These are phyloP conservation scores for Cercophora samala DNA, from an alignment of 495 filamentous ascomycete genomes.

Conservation along the genomic window DNA sequence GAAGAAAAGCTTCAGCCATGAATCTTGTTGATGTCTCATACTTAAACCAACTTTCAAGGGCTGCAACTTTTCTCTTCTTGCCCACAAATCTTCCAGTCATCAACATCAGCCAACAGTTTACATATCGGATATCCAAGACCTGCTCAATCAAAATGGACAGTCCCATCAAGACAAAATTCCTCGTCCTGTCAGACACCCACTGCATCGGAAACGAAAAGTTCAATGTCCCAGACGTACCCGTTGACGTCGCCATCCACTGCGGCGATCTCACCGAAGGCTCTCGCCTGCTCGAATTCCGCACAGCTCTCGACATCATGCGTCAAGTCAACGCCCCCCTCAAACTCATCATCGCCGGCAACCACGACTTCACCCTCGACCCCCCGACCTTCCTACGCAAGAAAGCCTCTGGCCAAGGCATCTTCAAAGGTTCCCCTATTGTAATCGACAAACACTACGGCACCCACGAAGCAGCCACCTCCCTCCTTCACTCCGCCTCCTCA, in stretches of 20 bases:
- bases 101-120: too few species aligned
- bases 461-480: conserved; percentile 22
- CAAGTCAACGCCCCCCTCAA: conserved; percentile 63
- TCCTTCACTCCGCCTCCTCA: conserved; percentile 39
- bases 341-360: conserved; percentile 77
- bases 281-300: conserved; percentile 50
- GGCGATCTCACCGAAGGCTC: conserved; percentile 70
- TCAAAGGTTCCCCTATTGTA: background rate
- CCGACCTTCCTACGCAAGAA: conserved; percentile 19
- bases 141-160: background rate
- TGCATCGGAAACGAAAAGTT: background rate
- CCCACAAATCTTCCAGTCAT: too few species aligned
- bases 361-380: conserved; percentile 69
- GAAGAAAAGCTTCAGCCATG: too few species aligned
- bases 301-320: conserved; percentile 52
- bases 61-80: too few species aligned
- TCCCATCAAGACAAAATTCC: conserved; percentile 39
- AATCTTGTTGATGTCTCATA: too few species aligned
- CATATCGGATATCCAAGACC: too few species aligned
- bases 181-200: conserved; percentile 65
- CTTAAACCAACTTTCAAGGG: too few species aligned
- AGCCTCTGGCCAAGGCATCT: background rate
- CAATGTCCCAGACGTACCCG: conserved; percentile 24
- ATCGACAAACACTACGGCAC: background rate
- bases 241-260: conserved; percentile 67